Evolutionary conservation across 73 alveolate genomes (phyloP), one percentile per base, ranked within the genome.

Genomic region (Symbiodinium pilosum): DNA sequence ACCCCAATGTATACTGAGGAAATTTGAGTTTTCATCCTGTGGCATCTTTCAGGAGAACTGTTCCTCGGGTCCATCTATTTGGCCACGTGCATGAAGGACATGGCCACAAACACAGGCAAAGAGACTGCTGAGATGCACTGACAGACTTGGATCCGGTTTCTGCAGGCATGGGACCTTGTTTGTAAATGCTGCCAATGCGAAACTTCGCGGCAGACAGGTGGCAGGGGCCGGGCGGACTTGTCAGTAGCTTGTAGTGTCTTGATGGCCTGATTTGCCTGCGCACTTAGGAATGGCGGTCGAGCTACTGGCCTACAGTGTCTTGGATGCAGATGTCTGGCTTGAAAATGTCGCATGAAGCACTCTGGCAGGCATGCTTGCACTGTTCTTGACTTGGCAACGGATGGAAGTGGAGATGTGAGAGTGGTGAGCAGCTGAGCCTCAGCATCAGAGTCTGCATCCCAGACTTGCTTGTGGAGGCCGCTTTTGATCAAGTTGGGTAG

Each of bases 71-170:
- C 51, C 97, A 91, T 69, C n/a, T 91, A 30, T 91, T 91, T 32
- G 97, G 97, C 21, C 97, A 91, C 51, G 68, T 91, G 30, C 97
- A 91, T 32, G 97, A 91, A 69, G 97, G 81, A 14, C 97, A 86
- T 32, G 97, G 97, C 2, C 40, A n/a, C 2, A 42, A 30, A 38
- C 69, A 68, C 51, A 34, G 75, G 95, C 34, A 6, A 1, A 83
- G 24, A 54, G 94, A 52, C 12, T 56, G 51, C 18, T n/a, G n/a
- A 30, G 68, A 18, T 30, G 43, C 16, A 3, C 32, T 30, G 28
- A 6, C 30, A 16, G 51, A 26, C 51, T 9, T 20, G 43, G 41
- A 84, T 26, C 18, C 51, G 12, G 41, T 21, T 43, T 26, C 84
- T 36, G 26, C 41, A 81, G 94, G 94, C 36, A 87, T 39, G 97